These are phyloP conservation scores for Tetrapisispora nanseiensis DNA, from an alignment of 805 yeast genomes.

Conservation along the genomic window DNA sequence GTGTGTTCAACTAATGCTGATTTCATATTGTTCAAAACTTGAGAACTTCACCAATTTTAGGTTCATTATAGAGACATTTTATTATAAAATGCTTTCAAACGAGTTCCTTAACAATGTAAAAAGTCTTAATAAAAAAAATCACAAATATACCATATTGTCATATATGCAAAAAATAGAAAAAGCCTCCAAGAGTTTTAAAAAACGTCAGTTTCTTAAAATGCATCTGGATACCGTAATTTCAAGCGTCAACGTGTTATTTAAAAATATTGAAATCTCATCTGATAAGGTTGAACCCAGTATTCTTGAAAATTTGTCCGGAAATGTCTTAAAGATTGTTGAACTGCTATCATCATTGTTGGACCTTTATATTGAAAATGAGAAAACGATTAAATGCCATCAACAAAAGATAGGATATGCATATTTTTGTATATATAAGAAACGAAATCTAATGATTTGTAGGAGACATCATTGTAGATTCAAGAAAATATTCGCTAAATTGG, in stretches of 20 bases:
- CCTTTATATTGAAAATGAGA: background rate
- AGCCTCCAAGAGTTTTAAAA: background rate
- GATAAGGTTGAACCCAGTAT: background rate
- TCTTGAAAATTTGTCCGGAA: background rate
- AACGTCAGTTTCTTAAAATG: background rate
- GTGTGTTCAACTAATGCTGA: conserved; percentile 15
- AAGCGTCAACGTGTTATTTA: background rate
- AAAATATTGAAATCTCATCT: background rate
- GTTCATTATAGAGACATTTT: background rate
- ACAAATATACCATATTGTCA: background rate
- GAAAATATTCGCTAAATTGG: background rate
- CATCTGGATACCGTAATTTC: background rate
- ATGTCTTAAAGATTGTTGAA: background rate
- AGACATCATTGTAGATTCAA: background rate
- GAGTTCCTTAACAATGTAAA: background rate
- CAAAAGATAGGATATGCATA: background rate
- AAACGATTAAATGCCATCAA: background rate
- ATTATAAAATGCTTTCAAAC: background rate
- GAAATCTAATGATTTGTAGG: background rate
- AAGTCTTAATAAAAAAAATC: background rate
- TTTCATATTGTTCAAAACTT: conserved; percentile 11
- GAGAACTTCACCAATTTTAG: background rate
- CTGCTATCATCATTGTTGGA: background rate
- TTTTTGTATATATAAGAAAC: background rate
- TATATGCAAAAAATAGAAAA: background rate